A percentile compares a stretch with the other conserved stretches of the same genome.
phyloP scores from a whole-genome alignment of 305 asterid genomes.

The Solanum hybrid region DNA sequence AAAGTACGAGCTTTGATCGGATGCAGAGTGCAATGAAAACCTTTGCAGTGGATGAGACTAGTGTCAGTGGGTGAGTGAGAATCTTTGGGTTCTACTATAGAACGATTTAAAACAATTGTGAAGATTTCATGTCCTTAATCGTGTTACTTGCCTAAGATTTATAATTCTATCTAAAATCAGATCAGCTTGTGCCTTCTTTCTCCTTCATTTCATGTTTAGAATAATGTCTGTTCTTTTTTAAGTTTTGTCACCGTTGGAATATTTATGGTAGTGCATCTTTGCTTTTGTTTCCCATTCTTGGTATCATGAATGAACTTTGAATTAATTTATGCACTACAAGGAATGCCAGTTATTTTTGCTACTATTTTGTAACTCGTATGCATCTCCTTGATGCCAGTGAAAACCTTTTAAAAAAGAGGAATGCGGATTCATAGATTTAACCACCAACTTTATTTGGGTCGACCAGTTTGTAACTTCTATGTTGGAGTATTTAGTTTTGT shows the following conservation, averaged over 20 bases:
- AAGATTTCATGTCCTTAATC: not conserved
- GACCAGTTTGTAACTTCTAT: not conserved
- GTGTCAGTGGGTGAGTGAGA: conserved; percentile 94
- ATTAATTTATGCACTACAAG: not conserved
- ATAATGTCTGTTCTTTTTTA: not conserved
- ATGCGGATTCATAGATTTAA: not conserved
- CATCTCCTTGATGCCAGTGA: not conserved
- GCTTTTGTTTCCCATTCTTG: not conserved
- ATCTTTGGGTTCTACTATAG: not conserved
- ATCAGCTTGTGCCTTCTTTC: not conserved
- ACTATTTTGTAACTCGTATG: not conserved
- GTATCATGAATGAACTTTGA: not conserved
- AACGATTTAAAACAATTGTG: not conserved
- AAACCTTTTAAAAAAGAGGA: not conserved
- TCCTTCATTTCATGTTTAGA: not conserved
- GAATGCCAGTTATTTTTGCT: not conserved
- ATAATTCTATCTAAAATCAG: not conserved
- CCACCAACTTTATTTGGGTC: not conserved
- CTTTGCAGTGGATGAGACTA: conserved; percentile 98
- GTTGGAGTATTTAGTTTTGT: not conserved
- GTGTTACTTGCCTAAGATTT: not conserved
- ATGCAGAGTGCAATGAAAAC: conserved; percentile 99
- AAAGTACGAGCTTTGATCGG: conserved; percentile 99
- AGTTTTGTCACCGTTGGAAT: not conserved
- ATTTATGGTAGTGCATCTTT: not conserved